These are phyloP conservation scores for Ottelia alismoides DNA, from an alignment of 106 monocot species.

Conservation along the genomic window DNA sequence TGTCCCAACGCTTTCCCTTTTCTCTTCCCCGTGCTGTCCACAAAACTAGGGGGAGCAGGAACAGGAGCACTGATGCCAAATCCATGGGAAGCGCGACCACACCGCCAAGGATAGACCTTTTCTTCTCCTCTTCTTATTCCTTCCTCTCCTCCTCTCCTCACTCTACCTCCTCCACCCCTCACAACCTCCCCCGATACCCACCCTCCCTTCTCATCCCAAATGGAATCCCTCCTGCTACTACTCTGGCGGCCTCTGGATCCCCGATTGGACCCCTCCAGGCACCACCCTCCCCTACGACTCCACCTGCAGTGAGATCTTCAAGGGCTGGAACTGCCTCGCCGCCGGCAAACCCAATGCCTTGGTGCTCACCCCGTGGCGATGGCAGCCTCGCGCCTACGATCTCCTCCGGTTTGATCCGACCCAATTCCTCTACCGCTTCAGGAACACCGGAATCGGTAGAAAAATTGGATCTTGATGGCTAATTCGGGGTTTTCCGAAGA, in stretches of 20 bases:
- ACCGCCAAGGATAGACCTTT: no score
- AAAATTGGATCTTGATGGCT: neutral
- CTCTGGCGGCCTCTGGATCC: slow-evolving; percentile 52
- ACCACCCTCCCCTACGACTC: slow-evolving; percentile 31
- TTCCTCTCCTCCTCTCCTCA: neutral
- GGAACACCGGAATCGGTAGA: slow-evolving; percentile 65
- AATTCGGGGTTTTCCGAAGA: neutral
- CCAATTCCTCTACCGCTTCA: slow-evolving; percentile 41
- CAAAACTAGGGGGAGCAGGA: no score
- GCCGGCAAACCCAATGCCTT: slow-evolving; percentile 39
- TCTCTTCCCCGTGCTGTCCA: no score
- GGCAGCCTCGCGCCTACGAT: slow-evolving; percentile 51
- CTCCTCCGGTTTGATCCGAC: slow-evolving; percentile 51
- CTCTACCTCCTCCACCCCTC: slow-evolving; percentile 3
- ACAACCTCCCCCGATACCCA: neutral
- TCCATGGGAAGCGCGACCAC: no score
- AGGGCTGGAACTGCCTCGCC: slow-evolving; percentile 86
- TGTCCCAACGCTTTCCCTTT: no score
- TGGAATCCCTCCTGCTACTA: slow-evolving; percentile 32
- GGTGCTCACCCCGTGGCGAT: slow-evolving; percentile 60
- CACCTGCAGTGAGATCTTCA: slow-evolving; percentile 87
- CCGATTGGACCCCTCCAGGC: neutral
- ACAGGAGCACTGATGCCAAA: no score
- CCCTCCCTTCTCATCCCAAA: neutral
- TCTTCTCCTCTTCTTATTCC: neutral